A percentile compares a stretch with the other conserved stretches of the same genome.
Evolutionary conservation across 306 rosid species (phyloP).

Genomic region (Prunus mongolica): DNA sequence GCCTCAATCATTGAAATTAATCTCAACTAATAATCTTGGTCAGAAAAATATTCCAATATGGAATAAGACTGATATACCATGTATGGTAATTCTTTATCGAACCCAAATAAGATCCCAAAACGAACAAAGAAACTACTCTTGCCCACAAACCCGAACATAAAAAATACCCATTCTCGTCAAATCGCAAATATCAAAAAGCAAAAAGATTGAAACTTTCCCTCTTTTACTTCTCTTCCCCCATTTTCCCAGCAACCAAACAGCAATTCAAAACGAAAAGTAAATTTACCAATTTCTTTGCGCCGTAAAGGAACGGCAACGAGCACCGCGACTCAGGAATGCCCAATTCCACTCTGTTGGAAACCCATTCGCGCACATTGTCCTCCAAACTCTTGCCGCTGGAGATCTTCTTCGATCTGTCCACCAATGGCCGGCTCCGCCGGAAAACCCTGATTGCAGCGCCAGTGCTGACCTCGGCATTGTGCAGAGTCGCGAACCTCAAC

Average conservation of each 20-base stretch:
- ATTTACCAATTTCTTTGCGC: conserved; percentile 60
- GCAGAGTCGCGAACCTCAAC: conserved; percentile 10
- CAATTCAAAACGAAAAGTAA: not conserved
- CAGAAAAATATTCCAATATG: not conserved
- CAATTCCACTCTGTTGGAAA: conserved; percentile 26
- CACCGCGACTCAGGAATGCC: conserved; percentile 30
- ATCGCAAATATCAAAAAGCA: not conserved
- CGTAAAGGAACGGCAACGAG: conserved; percentile 67
- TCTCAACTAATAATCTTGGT: not conserved
- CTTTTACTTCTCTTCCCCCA: not conserved
- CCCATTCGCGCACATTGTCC: conserved; percentile 51
- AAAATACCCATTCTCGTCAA: too few relatives aligned
- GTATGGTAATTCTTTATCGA: not conserved
- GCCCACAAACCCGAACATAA: not conserved
- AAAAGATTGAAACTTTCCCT: not conserved
- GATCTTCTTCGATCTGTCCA: conserved; percentile 36
- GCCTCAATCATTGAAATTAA: not conserved
- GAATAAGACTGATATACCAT: not conserved
- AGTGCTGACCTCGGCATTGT: conserved; percentile 6
- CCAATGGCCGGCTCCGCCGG: conserved; percentile 35
- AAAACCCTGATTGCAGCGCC: conserved; percentile 39
- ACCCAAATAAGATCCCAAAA: not conserved
- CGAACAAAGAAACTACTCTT: not conserved
- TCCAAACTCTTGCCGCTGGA: conserved; percentile 33
- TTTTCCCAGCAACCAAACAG: not conserved